A percentile compares a stretch with the other conserved stretches of the same genome.
Evolutionary conservation across 495 filamentous ascomycete genomes (phyloP).

Genomic region (Penicillium simplicissimum): DNA sequence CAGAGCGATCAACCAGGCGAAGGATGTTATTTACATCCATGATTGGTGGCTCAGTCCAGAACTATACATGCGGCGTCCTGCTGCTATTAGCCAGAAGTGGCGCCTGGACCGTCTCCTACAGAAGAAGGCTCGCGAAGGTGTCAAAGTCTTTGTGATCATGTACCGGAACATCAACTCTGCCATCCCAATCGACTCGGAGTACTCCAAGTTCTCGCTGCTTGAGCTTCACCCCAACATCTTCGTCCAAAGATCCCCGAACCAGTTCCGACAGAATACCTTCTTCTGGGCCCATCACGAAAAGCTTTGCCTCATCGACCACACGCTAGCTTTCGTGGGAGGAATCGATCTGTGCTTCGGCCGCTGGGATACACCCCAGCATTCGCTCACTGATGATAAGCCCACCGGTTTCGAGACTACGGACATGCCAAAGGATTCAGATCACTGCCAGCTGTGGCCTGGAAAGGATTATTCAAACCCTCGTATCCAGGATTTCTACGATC

Average conservation of each 20-base stretch:
- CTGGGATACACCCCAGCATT: conserved; percentile 95
- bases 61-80: conserved; percentile 91
- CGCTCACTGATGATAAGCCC: conserved; percentile 86
- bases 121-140: conserved; percentile 88
- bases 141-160: conserved; percentile 98
- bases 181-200: conserved; percentile 97
- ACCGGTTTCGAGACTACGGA: conserved; percentile 87
- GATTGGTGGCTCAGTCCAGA: conserved; percentile 99
- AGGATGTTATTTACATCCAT: conserved; percentile 98
- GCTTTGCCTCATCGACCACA: conserved; percentile 92
- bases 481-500: conserved; percentile 89
- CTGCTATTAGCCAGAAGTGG: conserved; percentile 99
- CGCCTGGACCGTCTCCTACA: conserved; percentile 92
- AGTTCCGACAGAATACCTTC: conserved; percentile 98
- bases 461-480: conserved; percentile 99
- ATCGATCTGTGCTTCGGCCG: conserved; percentile 97
- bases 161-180: conserved; percentile 98
- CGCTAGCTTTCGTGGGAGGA: conserved; percentile 91
- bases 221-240: conserved; percentile 96
- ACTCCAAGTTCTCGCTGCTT: conserved; percentile 95
- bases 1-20: conserved; percentile 94
- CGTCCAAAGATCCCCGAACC: conserved; percentile 93
- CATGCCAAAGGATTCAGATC: conserved; percentile 81
- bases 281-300: conserved; percentile 99
- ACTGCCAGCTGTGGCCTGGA: conserved; percentile 95